phyloP scores from a whole-genome alignment of 2,329 filamentous ascomycete genomes.

The Ophiostoma novo-ulmi region DNA sequence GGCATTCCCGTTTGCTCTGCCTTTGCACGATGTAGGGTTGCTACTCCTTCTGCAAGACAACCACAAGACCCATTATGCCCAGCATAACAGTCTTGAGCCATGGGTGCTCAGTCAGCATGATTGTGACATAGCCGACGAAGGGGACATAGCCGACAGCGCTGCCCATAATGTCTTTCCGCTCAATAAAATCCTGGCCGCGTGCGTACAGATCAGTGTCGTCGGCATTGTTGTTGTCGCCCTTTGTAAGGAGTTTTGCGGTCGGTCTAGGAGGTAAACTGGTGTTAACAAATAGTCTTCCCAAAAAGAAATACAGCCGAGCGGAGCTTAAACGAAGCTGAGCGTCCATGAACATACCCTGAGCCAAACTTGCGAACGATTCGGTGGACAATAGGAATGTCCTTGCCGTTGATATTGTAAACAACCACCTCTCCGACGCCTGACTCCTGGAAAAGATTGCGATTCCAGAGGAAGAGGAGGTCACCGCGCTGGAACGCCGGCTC shows the following conservation, averaged over 20 bases:
- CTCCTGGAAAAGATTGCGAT: constrained; percentile 56
- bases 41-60: constrained; percentile 84
- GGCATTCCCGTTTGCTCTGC: not conserved
- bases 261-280: constrained; percentile 36
- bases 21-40: not conserved
- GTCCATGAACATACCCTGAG: constrained; percentile 42
- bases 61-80: constrained; percentile 89
- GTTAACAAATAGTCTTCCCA: constrained; percentile 2
- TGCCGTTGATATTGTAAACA: constrained; percentile 75
- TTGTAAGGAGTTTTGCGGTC: constrained; percentile 75
- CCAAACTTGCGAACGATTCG: constrained; percentile 74
- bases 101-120: constrained; percentile 88
- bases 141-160: constrained; percentile 86
- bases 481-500: constrained; percentile 77
- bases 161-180: constrained; percentile 84
- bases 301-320: not conserved
- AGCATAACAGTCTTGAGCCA: constrained; percentile 96
- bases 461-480: constrained; percentile 73
- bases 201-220: constrained; percentile 87
- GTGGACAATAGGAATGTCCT: constrained; percentile 97
- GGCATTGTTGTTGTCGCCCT: constrained; percentile 92
- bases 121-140: constrained; percentile 95
- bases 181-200: constrained; percentile 76
- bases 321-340: not conserved
- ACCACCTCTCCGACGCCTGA: constrained; percentile 51